Conservation (phyloP, 306 rosid genomes). For the Cucumis sativus region DNA sequence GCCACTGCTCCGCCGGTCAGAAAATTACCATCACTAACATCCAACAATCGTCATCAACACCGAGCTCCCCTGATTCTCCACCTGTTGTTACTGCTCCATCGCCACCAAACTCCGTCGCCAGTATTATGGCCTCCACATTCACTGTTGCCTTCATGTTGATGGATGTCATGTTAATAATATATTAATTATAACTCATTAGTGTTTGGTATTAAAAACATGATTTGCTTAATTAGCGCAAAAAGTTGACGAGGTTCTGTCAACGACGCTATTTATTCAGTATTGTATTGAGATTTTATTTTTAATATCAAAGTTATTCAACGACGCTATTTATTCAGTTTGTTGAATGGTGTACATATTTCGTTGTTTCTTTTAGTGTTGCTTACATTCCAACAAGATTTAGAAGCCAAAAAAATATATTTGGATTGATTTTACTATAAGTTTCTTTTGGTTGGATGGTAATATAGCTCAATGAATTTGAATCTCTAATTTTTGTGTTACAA, state of each 20-base stretch:
- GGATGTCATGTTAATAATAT: background rate
- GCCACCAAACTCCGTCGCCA: background rate
- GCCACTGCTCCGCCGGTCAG: conserved; percentile 39
- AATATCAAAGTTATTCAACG: background rate
- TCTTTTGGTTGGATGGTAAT: too few species aligned
- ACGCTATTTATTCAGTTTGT: too few species aligned
- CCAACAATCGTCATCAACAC: background rate
- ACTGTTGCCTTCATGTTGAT: background rate
- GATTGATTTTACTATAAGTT: too few species aligned
- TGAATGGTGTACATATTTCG: too few species aligned
- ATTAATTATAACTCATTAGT: background rate
- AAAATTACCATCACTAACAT: conserved; percentile 27
- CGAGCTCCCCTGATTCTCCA: background rate
- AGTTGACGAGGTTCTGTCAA: background rate
- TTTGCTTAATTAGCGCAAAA: background rate
- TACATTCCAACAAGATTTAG: too few species aligned
- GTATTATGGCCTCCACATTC: conserved; percentile 1
- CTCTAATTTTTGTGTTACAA: too few species aligned
- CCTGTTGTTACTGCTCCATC: background rate
- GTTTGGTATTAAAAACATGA: background rate
- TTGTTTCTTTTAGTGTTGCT: too few species aligned
- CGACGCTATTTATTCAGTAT: background rate
- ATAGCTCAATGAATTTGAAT: too few species aligned
- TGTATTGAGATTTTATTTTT: background rate
- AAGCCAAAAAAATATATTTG: too few species aligned